Percentiles rank a stretch among this genome's conserved stretches.
These are phyloP conservation scores for Cytospora paraplurivora DNA, from an alignment of 2,329 filamentous ascomycete genomes.

Conservation along the genomic window DNA sequence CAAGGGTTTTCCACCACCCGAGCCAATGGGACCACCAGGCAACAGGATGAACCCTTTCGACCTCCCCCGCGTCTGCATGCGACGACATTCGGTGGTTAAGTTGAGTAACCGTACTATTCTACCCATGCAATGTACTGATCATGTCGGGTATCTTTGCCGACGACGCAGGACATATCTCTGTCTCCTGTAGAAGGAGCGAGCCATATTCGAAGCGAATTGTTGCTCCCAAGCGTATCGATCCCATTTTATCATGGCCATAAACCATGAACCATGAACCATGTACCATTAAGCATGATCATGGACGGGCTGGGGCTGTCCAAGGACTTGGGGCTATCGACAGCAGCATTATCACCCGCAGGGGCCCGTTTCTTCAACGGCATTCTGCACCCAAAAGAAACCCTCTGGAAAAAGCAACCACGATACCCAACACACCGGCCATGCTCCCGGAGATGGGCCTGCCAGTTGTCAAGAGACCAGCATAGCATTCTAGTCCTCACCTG, in stretches of 20 bases:
- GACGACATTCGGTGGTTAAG: not conserved
- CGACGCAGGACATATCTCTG: not conserved
- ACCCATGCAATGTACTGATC: not conserved
- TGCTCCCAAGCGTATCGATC: not conserved
- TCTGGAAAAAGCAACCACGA: not conserved
- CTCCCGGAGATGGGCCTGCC: not conserved
- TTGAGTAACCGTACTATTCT: no score
- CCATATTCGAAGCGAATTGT: not conserved
- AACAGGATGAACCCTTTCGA: not conserved
- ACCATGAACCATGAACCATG: not conserved
- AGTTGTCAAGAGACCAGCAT: not conserved
- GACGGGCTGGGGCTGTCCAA: not conserved
- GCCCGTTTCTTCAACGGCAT: not conserved
- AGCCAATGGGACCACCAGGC: not conserved
- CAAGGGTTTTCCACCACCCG: not conserved
- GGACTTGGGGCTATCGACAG: not conserved
- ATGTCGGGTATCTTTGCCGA: not conserved
- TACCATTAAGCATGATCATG: not conserved
- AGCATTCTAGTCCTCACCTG: constrained; percentile 10
- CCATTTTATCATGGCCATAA: not conserved
- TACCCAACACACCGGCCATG: no score
- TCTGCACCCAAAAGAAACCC: not conserved
- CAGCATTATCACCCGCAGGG: not conserved
- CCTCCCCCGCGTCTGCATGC: not conserved
- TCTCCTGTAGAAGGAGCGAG: not conserved